Conservation (phyloP, 495 filamentous ascomycete genomes). For the Aspergillus mulundensis region DNA sequence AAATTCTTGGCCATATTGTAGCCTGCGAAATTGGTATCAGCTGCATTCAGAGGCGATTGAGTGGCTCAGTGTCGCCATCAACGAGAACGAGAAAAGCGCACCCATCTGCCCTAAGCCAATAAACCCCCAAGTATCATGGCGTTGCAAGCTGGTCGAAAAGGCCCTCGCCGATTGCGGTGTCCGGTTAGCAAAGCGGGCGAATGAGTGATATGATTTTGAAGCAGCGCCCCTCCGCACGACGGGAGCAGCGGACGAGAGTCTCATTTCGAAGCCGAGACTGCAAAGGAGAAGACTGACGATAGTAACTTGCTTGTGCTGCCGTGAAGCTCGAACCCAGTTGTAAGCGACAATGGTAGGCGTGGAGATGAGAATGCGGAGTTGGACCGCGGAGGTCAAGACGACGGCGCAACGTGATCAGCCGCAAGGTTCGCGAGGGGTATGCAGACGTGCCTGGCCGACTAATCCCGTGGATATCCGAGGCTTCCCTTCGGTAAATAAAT, state of each 20-base stretch:
- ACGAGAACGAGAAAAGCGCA: constrained; percentile 36
- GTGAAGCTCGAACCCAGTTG: too few relatives aligned
- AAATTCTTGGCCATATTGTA: constrained; percentile 89
- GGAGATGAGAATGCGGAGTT: not conserved
- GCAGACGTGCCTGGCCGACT: constrained; percentile 6
- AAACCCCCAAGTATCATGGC: constrained; percentile 72
- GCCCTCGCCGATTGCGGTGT: constrained; percentile 24
- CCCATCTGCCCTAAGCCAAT: constrained; percentile 87
- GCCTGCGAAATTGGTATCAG: constrained; percentile 38
- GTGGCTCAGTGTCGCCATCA: not conserved
- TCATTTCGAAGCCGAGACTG: constrained; percentile 10
- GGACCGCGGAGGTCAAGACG: not conserved
- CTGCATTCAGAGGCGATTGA: not conserved
- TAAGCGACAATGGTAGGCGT: not conserved
- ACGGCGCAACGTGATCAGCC: constrained; percentile 7
- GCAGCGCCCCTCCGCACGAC: constrained; percentile 19
- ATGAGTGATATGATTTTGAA: constrained; percentile 14
- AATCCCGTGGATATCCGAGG: constrained; percentile 20
- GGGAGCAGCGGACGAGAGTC: constrained; percentile 10
- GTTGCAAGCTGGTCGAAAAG: constrained; percentile 53
- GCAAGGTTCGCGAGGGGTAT: constrained; percentile 7
- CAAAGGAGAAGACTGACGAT: not conserved
- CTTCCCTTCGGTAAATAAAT: constrained; percentile 14
- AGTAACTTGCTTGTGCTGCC: not conserved
- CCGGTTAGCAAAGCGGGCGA: constrained; percentile 17